phyloP scores from a whole-genome alignment of 2,329 filamentous ascomycete species.

The Exophiala dermatitidis region DNA sequence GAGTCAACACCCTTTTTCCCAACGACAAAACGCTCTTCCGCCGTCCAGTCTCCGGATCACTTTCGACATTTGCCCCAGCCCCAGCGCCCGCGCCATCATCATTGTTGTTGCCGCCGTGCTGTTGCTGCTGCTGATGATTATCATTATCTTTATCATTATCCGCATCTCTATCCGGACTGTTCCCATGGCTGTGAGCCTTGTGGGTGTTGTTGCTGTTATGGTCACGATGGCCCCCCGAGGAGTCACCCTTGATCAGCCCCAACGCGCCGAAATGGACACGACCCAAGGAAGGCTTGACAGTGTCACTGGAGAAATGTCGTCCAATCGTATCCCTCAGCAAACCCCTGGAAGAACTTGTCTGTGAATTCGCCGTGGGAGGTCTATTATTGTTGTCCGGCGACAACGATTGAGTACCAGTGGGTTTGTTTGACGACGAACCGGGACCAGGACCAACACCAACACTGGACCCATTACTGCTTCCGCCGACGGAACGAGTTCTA shows the following conservation, averaged over 20 bases:
- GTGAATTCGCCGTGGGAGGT: conserved; percentile 11
- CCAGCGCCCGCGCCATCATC: not conserved
- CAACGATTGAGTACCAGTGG: no score
- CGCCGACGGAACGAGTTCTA: not conserved
- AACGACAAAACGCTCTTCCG: conserved; percentile 37
- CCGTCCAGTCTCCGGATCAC: conserved; percentile 23
- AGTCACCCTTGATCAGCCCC: conserved; percentile 11
- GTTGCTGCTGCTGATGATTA: not conserved
- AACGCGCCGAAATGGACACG: conserved; percentile 20
- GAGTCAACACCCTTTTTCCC: conserved; percentile 38
- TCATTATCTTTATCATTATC: conserved; percentile 12
- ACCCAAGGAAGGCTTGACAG: conserved; percentile 10
- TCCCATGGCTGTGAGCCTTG: no score
- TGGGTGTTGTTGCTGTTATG: no score
- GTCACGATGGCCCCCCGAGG: not conserved
- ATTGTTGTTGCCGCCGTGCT: not conserved
- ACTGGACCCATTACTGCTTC: conserved; percentile 1
- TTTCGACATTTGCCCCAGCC: conserved; percentile 5
- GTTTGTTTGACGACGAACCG: no score
- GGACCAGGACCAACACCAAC: not conserved
- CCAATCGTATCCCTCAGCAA: conserved; percentile 25
- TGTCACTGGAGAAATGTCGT: conserved; percentile 20
- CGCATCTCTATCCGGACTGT: conserved; percentile 8
- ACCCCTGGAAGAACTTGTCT: conserved; percentile 2
- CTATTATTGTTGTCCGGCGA: not conserved